Base-by-base conservation (phyloP, 164 flowering plant species). In the Vitis labrusca region DNA sequence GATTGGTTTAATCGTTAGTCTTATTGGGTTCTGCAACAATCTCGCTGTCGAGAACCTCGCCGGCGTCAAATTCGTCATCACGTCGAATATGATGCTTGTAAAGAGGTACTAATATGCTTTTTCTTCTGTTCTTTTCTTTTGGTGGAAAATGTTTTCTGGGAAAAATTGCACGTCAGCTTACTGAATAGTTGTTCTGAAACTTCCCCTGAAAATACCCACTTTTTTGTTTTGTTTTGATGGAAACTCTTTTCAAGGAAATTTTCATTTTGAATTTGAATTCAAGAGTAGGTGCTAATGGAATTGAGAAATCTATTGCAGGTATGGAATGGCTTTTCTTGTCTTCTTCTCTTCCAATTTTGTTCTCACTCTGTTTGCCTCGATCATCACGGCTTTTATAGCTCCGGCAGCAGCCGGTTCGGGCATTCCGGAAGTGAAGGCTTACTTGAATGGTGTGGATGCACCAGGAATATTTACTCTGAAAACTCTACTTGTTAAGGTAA, bases 351-450 rank as follows among this genome's bases (percentile, higher is more conserved):
- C 85, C 9, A 94, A 94, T 77, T 77, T 91, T 16, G 83, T 64
- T 56, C 86, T 91, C 17, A 88, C 91, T 15, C 79, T 94, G 16
- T 85, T 90, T 56, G 86, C 98, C 2, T 72, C 88, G 10, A n/a
- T 81, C 30, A 77, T 91, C 60, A 90, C 96, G 53, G 84, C 86
- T 15, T 84, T 67, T 64, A 16, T 90, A 54, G 81, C 94, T 0
- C 97, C 98, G 12, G 85, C 80, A 12, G 94, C 97, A 9, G 89
- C 97, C 69, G 97, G 97, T 12, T 91, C 98, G 0, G 97, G 98
- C 62, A 88, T 91, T 63, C 96, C 98, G 5, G 98, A 94, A 83
- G 92, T 94, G 10, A 90, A 94, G 85, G 97, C 98, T 23, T 94
- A 89, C 76, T 57, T 94, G 80, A 94, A 94, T 77, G 98, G 98